Percentiles rank a stretch among this genome's conserved stretches.
Conservation (phyloP, 176 grass and related monocot genomes). For the Musa itinerans region DNA sequence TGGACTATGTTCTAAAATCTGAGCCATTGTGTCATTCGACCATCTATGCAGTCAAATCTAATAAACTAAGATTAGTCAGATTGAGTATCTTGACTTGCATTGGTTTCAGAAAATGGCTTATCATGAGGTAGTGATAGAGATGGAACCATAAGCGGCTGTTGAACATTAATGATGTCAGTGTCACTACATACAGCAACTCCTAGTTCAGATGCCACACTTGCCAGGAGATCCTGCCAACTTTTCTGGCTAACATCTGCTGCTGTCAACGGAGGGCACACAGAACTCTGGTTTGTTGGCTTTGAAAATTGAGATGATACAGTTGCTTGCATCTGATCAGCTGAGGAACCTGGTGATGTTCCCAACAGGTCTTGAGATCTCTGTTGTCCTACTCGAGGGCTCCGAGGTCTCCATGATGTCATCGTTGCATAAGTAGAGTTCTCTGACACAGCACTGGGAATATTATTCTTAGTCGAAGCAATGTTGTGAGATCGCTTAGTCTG, state of each 20-base stretch:
- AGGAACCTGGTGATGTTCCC: constrained; percentile 12
- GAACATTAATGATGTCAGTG: constrained; percentile 1
- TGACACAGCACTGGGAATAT: background rate
- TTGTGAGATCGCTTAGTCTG: background rate
- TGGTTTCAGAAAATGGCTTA: background rate
- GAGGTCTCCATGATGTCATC: background rate
- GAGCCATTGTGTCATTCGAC: background rate
- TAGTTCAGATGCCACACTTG: constrained; percentile 47
- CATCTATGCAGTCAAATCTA: background rate
- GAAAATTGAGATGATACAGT: constrained; percentile 23
- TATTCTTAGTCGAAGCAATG: background rate
- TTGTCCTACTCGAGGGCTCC: background rate
- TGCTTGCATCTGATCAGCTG: constrained; percentile 10
- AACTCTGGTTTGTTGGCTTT: constrained; percentile 21
- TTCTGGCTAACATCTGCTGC: constrained; percentile 40
- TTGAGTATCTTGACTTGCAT: background rate
- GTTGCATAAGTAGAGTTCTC: no score
- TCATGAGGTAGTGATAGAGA: constrained; percentile 12
- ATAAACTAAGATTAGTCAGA: background rate
- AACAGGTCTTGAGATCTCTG: constrained; percentile 27
- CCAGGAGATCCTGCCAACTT: constrained; percentile 79
- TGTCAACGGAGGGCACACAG: constrained; percentile 21
- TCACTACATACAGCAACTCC: constrained; percentile 28
- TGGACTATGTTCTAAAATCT: background rate
- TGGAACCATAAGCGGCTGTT: constrained; percentile 20